Percentiles rank a stretch among this genome's conserved stretches.
These are phyloP conservation scores for Saccharomycopsis fodiens DNA, from an alignment of 805 yeast genomes.

Conservation along the genomic window DNA sequence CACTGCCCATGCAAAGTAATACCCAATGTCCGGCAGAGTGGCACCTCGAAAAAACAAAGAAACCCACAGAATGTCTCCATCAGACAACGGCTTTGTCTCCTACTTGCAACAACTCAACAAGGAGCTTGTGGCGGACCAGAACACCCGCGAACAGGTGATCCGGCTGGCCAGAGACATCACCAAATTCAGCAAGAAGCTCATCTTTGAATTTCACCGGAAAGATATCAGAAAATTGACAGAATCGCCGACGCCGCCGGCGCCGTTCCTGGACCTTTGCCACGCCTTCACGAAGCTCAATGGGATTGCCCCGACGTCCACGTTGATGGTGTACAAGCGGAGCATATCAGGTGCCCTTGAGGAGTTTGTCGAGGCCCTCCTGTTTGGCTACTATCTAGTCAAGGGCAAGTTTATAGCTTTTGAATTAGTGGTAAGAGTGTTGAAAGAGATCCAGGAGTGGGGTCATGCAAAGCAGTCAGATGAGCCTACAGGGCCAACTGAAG, in stretches of 20 bases:
- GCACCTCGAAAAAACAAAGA: too few relatives aligned
- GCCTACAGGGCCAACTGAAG: neutral
- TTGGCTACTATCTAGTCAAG: neutral
- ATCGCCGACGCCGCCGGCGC: conserved; percentile 22
- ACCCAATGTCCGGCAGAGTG: neutral
- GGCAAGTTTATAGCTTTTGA: conserved; percentile 1
- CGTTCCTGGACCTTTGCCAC: neutral
- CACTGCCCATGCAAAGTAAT: neutral
- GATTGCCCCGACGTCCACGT: conserved; percentile 4
- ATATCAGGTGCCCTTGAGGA: conserved; percentile 11
- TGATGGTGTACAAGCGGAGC: conserved; percentile 18
- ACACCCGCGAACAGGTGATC: conserved; percentile 30
- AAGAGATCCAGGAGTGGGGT: neutral
- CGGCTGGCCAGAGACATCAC: conserved; percentile 32
- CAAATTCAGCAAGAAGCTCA: conserved; percentile 32
- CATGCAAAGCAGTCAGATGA: too few relatives aligned
- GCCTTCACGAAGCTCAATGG: too few relatives aligned
- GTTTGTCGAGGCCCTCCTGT: neutral
- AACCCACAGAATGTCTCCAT: too few relatives aligned
- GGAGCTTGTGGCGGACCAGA: conserved; percentile 25
- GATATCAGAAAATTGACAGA: conserved; percentile 20
- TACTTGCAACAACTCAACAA: too few relatives aligned
- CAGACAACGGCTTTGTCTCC: too few relatives aligned
- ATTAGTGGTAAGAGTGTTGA: conserved; percentile 4
- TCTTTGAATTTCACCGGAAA: conserved; percentile 24